A percentile compares a stretch with the other conserved stretches of the same genome.
phyloP scores from a whole-genome alignment of 1,284 basidiomycete genomes.

The Cryptococcus hybrid region DNA sequence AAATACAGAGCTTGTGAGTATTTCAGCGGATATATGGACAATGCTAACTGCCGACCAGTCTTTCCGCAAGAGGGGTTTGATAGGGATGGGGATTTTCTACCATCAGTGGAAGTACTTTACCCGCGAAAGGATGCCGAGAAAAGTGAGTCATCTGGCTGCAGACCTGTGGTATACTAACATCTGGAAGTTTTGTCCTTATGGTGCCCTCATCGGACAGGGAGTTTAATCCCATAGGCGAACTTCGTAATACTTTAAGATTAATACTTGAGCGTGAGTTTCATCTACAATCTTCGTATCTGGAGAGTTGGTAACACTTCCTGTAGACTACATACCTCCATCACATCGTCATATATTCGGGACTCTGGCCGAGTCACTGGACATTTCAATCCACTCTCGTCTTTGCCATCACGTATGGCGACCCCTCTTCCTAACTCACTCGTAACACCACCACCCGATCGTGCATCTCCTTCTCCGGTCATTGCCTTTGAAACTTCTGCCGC shows the following conservation, averaged over 20 bases:
- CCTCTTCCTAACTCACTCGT: conserved; percentile 22
- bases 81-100: conserved; percentile 35
- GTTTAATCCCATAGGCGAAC: conserved; percentile 51
- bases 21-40: neutral
- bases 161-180: neutral
- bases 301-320: neutral
- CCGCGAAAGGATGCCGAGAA: conserved; percentile 44
- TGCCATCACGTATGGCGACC: conserved; percentile 23
- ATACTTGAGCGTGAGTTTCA: conserved; percentile 42
- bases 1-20: conserved; percentile 38
- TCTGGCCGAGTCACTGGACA: conserved; percentile 30
- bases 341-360: conserved; percentile 42
- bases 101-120: conserved; percentile 48
- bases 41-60: neutral
- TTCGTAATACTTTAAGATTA: conserved; percentile 36
- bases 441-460: conserved; percentile 21
- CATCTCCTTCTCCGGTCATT: neutral
- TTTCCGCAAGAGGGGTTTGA: conserved; percentile 47
- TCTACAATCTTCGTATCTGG: too few species aligned
- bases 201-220: conserved; percentile 44
- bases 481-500: neutral
- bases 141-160: conserved; percentile 23
- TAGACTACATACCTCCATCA: conserved; percentile 42
- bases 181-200: conserved; percentile 45
- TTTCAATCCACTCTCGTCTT: conserved; percentile 20